phyloP scores from a whole-genome alignment of 768 basidiomycete genomes.

The Podaxis rugospora region DNA sequence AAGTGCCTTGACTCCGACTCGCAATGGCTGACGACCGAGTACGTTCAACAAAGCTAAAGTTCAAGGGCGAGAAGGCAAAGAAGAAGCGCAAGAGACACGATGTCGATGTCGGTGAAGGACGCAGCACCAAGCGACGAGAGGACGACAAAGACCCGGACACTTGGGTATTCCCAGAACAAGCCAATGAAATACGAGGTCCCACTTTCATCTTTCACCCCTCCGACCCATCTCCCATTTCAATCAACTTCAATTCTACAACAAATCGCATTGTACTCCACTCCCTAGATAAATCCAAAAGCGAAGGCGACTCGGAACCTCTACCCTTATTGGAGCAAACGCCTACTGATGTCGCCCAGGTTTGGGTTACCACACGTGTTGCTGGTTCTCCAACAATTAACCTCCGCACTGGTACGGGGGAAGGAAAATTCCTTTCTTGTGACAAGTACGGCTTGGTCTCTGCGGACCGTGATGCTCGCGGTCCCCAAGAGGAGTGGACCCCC shows the following conservation, averaged over 20 bases:
- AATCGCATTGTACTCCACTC: constrained; percentile 63
- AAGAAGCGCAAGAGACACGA: constrained; percentile 76
- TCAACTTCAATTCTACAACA: constrained; percentile 77
- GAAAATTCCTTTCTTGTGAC: constrained; percentile 89
- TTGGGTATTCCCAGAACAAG: constrained; percentile 73
- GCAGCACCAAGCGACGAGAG: constrained; percentile 42
- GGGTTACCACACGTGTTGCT: constrained; percentile 85
- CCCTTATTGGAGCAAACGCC: constrained; percentile 65
- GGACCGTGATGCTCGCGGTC: constrained; percentile 84
- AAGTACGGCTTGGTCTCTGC: constrained; percentile 79
- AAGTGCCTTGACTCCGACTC: neutral
- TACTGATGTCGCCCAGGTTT: constrained; percentile 82
- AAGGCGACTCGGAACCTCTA: constrained; percentile 38
- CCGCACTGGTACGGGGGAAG: constrained; percentile 81
- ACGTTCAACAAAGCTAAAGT: constrained; percentile 74
- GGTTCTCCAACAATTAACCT: constrained; percentile 83
- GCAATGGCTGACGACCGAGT: constrained; percentile 39
- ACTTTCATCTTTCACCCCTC: constrained; percentile 83
- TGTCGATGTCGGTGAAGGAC: constrained; percentile 43
- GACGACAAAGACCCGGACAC: constrained; percentile 68
- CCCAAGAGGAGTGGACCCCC: constrained; percentile 93
- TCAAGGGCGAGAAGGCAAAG: constrained; percentile 83
- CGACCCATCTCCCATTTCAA: constrained; percentile 68
- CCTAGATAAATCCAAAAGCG: constrained; percentile 54
- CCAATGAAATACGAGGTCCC: constrained; percentile 80